Evolutionary conservation across 164 flowering plant species (phyloP).

Genomic region (Vitis amurensis): DNA sequence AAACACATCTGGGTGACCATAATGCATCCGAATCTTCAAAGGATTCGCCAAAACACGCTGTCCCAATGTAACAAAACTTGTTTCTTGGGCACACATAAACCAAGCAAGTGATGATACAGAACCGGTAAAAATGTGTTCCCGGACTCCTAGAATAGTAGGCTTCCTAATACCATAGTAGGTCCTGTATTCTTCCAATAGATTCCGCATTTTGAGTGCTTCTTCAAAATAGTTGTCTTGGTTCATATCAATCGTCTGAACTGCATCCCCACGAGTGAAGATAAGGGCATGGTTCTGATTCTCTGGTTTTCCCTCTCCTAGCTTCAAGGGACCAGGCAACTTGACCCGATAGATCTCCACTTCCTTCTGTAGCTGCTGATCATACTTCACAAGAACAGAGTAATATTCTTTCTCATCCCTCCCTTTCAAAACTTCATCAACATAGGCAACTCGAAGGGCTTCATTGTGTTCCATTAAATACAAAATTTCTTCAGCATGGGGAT

Average conservation of each 20-base stretch:
- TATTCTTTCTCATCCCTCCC: constrained; percentile 58
- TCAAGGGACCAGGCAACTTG: constrained; percentile 66
- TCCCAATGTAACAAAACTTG: constrained; percentile 68
- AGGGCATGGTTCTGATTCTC: constrained; percentile 74
- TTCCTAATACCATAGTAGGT: constrained; percentile 52
- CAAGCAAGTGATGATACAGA: constrained; percentile 74
- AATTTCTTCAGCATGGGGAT: constrained; percentile 68
- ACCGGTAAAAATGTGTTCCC: constrained; percentile 70
- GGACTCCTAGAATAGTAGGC: constrained; percentile 65
- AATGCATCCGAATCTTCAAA: constrained; percentile 64
- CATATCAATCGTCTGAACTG: constrained; percentile 75
- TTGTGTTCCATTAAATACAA: constrained; percentile 56
- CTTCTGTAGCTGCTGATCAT: constrained; percentile 49
- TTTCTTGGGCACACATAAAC: constrained; percentile 79
- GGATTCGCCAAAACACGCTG: constrained; percentile 75
- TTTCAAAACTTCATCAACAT: constrained; percentile 58
- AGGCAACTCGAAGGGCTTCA: constrained; percentile 69
- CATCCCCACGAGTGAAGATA: constrained; percentile 71
- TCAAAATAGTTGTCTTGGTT: constrained; percentile 74
- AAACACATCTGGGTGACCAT: constrained; percentile 76
- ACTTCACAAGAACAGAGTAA: constrained; percentile 68
- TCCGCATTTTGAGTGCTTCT: constrained; percentile 69
- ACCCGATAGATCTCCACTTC: constrained; percentile 66
- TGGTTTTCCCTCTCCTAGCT: constrained; percentile 76
- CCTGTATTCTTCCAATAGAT: constrained; percentile 58